Evolutionary conservation across 139 green algal species (phyloP).

Genomic region (Tetraselmis chui): DNA sequence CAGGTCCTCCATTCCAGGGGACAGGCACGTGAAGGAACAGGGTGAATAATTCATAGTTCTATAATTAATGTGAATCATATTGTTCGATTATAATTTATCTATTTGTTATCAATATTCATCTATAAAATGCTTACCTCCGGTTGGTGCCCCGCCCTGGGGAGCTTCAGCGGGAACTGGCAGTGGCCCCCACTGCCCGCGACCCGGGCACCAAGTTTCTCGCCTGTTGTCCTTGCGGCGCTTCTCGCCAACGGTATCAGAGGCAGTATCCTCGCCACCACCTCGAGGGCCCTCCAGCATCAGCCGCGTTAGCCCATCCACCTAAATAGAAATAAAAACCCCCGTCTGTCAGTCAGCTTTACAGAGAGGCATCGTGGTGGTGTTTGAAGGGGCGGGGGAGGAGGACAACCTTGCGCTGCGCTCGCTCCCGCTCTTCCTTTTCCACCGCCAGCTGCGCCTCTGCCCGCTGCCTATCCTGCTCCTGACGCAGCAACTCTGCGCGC

Average conservation of each 20-base stretch:
- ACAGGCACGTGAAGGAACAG: too few relatives aligned
- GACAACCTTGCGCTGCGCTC: constrained; percentile 66
- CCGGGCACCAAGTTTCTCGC: constrained; percentile 43
- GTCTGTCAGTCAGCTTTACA: background rate
- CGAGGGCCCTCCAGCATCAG: constrained; percentile 31
- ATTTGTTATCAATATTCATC: too few relatives aligned
- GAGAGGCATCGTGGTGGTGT: too few relatives aligned
- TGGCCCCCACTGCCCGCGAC: constrained; percentile 9
- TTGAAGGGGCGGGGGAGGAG: too few relatives aligned
- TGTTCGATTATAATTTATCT: too few relatives aligned
- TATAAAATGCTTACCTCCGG: too few relatives aligned
- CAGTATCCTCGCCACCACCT: constrained; percentile 8
- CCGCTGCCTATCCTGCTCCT: constrained; percentile 67
- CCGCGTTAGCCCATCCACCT: constrained; percentile 38
- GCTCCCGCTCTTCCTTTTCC: constrained; percentile 67
- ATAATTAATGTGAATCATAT: too few relatives aligned
- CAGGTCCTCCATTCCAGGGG: too few relatives aligned
- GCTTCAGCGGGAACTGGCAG: background rate
- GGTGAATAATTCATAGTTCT: too few relatives aligned
- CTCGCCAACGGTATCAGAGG: background rate
- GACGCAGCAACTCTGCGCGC: constrained; percentile 61
- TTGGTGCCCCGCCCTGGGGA: too few relatives aligned
- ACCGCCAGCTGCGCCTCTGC: constrained; percentile 60
- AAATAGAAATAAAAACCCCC: constrained; percentile 6
- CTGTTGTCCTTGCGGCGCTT: constrained; percentile 29